Base-by-base conservation (phyloP, 257 asterid genomes). In the Nicotiana otophora region DNA sequence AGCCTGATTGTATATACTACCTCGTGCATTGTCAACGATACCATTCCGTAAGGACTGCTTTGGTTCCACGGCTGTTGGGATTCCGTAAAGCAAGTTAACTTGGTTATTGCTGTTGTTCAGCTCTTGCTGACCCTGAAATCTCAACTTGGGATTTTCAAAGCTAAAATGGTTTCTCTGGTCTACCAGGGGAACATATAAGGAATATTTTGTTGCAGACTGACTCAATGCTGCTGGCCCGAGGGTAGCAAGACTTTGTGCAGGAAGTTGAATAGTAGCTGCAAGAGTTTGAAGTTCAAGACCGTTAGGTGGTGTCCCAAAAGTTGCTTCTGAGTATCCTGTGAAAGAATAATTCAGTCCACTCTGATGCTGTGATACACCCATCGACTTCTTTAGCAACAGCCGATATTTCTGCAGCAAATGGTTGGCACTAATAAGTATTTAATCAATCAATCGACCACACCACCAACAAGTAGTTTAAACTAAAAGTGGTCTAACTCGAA, bases 21-120 rank as follows among this genome's bases (percentile, higher is more conserved):
- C 89, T 48, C 83, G 83, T 33, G 75, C 85, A 85, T 75, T 81
- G 10, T 89, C 92, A 7, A 62, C 57, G 3, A 87, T 48, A 51
- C 90, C 88, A 42, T 78, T 88, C 57, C 85, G 90, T 53, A 83
- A 91, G 23, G 90, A 34, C 88, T 94, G 97, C 83, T 91, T 95
- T 0, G 97, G 93, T 80, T 94, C 97, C 98, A 93, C 87, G 54
- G 85, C 84, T 3, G 94, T 93, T 0, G 97, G 97, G 81, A 94
- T 89, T 17, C 98, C 99, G 67, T 93, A 97, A 48, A 94, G 96
- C 75, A 96, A 85, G 85, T 86, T 89, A 42, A 84, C 83, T 81
- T 92, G 96, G 88, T 94, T 89, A 58, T 14, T 60, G 46, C 61
- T 82, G 55, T 82, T 84, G 78, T 63, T 84, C 64, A 89, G 86